Conservation (phyloP, 164 flowering plant species). For the Nymphaea colorata region DNA sequence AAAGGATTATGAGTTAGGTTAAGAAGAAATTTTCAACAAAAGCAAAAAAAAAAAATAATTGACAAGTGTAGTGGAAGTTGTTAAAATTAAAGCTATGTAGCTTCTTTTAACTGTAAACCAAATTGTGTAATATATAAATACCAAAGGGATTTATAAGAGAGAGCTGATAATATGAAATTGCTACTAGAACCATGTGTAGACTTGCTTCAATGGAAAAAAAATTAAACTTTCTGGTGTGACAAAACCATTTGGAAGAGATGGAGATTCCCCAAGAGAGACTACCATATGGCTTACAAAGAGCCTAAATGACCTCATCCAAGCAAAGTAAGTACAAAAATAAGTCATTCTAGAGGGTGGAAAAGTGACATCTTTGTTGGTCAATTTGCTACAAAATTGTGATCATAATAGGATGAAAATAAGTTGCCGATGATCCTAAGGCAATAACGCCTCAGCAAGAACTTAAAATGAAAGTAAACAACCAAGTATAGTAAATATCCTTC, state of each 20-base stretch:
- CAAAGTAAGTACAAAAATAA: no score
- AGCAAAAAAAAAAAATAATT: no score
- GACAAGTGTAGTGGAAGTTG: neutral
- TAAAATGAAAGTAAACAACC: no score
- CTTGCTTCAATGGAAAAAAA: constrained; percentile 60
- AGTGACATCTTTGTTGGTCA: no score
- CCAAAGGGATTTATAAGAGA: constrained; percentile 24
- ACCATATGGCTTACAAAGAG: constrained; percentile 88
- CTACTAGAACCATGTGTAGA: constrained; percentile 84
- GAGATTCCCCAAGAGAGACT: constrained; percentile 75
- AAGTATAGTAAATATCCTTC: no score
- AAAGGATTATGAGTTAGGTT: no score
- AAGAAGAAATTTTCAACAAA: neutral
- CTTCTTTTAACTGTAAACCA: neutral
- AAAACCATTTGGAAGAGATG: constrained; percentile 67
- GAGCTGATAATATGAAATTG: constrained; percentile 82
- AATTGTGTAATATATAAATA: neutral
- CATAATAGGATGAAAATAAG: no score
- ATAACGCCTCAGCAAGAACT: no score
- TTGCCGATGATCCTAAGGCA: no score
- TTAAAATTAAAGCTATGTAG: no score
- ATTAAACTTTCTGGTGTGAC: constrained; percentile 67
- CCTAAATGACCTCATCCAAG: constrained; percentile 15
- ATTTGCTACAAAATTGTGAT: no score
- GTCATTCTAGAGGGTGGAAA: no score